These are phyloP conservation scores for Phytophthora sp. DNA, from an alignment of 352 stramenopile species.

Conservation along the genomic window DNA sequence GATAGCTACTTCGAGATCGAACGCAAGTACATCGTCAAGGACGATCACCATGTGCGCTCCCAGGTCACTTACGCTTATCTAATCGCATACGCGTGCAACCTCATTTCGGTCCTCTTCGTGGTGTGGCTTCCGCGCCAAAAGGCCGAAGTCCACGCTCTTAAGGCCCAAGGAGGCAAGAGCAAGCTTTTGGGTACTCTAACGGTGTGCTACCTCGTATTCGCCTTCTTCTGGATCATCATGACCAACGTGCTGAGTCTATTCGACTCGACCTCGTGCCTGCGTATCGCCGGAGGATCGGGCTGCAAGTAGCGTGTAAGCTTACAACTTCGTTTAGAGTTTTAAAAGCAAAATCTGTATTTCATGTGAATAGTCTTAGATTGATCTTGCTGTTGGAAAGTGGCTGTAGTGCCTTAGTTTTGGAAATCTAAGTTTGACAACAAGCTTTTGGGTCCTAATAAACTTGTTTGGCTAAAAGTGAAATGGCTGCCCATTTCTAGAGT, in stretches of 20 bases:
- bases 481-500: no score
- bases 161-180: constrained; percentile 46
- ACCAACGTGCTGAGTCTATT: constrained; percentile 65
- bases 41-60: constrained; percentile 43
- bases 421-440: no score
- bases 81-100: constrained; percentile 63
- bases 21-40: constrained; percentile 48
- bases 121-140: constrained; percentile 60
- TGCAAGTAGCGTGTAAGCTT: no score
- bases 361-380: no score
- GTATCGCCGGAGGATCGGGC: constrained; percentile 51
- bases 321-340: no score
- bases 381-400: no score
- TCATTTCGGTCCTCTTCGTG: constrained; percentile 55
- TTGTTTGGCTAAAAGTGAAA: no score
- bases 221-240: constrained; percentile 63
- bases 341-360: no score
- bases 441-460: no score
- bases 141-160: constrained; percentile 46
- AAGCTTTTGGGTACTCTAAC: constrained; percentile 46
- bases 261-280: constrained; percentile 55
- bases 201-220: constrained; percentile 46
- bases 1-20: constrained; percentile 63
- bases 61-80: constrained; percentile 62
- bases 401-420: no score